phyloP scores from a whole-genome alignment of 1,284 basidiomycete genomes.

The Trametes polyzona region DNA sequence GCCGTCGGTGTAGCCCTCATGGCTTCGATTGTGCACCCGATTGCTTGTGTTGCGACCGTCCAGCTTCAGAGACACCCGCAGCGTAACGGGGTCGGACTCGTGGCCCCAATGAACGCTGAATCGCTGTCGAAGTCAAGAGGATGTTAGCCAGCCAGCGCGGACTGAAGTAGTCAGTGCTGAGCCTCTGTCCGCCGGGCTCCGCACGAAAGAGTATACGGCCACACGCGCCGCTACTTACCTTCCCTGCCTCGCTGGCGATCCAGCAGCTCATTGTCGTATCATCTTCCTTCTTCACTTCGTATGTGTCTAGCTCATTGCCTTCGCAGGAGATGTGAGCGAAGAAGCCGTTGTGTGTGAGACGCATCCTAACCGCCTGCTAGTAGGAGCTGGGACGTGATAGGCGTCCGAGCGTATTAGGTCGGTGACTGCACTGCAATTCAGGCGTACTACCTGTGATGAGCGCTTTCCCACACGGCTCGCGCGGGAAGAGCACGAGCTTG shows the following conservation, averaged over 20 bases:
- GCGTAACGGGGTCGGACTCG: background rate
- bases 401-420: no score
- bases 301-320: background rate
- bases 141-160: no score
- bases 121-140: background rate
- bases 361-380: no score
- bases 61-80: background rate
- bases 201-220: no score
- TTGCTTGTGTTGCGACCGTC: background rate
- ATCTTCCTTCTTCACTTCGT: background rate
- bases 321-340: slow-evolving; percentile 8
- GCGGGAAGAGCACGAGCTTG: no score
- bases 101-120: background rate
- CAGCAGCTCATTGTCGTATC: slow-evolving; percentile 6
- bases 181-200: no score
- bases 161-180: no score
- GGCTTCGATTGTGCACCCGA: background rate
- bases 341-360: background rate
- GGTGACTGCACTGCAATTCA: no score
- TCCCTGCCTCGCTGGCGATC: slow-evolving; percentile 16
- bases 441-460: no score
- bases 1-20: background rate
- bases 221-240: background rate
- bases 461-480: no score
- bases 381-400: no score